Percentiles rank a stretch among this genome's conserved stretches.
phyloP scores from a whole-genome alignment of 331 rosid genomes.

The Saraca asoca region DNA sequence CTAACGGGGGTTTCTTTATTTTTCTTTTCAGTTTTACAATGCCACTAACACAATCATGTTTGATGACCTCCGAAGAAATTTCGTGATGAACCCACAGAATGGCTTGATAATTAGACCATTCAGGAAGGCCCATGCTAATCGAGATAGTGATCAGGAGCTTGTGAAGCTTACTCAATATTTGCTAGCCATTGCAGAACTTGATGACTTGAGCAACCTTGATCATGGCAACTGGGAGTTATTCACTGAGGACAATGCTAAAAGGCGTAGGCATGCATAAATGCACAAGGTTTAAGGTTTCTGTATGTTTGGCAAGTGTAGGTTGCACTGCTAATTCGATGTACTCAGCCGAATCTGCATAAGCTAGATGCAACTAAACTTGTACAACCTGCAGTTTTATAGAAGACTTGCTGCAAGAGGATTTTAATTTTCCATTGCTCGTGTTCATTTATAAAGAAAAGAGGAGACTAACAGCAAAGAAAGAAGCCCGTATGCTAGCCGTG shows the following conservation, averaged over 20 bases:
- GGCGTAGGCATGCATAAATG: conserved; percentile 71
- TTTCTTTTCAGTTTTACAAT: conserved; percentile 70
- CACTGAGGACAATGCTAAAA: conserved; percentile 64
- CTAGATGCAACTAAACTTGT: conserved; percentile 24
- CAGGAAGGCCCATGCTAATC: conserved; percentile 93
- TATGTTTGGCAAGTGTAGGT: background rate
- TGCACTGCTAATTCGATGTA: conserved; percentile 2
- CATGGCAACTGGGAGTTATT: conserved; percentile 68
- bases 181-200: conserved; percentile 90
- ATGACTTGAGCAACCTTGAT: conserved; percentile 75
- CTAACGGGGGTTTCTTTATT: conserved; percentile 27
- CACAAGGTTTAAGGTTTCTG: background rate
- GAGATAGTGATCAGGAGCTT: conserved; percentile 85
- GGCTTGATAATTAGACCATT: conserved; percentile 91
- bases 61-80: conserved; percentile 85
- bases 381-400: conserved; percentile 11
- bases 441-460: background rate
- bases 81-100: conserved; percentile 94
- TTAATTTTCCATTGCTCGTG: conserved; percentile 27
- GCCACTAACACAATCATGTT: conserved; percentile 84
- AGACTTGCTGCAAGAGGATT: conserved; percentile 23
- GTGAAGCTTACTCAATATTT: conserved; percentile 85
- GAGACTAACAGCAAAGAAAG: conserved; percentile 25
- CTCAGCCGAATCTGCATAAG: conserved; percentile 30
- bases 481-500: conserved; percentile 27